These are phyloP conservation scores for Vaccinium vitisidaea DNA, from an alignment of 148 eudicot genomes.

Conservation along the genomic window DNA sequence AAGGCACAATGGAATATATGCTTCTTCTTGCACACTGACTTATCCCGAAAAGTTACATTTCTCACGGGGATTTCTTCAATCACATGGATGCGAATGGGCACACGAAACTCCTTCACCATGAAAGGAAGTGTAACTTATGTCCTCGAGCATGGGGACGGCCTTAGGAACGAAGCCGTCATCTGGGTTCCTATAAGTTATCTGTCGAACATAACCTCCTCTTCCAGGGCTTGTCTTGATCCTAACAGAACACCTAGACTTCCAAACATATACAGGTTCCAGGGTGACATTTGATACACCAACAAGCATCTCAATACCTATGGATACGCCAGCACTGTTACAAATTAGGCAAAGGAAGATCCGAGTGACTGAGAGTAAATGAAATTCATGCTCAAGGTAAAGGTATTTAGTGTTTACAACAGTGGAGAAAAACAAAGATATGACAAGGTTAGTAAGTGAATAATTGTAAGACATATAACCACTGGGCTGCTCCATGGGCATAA, in stretches of 20 bases:
- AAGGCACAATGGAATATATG: constrained; percentile 83
- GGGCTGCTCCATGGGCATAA: too few relatives aligned
- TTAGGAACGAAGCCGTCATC: too few relatives aligned
- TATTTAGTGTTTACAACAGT: not conserved
- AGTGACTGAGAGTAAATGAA: not conserved
- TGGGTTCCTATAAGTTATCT: constrained; percentile 55
- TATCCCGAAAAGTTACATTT: constrained; percentile 64
- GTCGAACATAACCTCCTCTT: constrained; percentile 78
- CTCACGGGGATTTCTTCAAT: constrained; percentile 67
- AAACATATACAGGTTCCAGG: constrained; percentile 58
- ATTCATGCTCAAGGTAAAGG: not conserved
- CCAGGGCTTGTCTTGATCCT: constrained; percentile 91
- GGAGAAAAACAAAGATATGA: not conserved
- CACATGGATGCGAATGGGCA: constrained; percentile 92
- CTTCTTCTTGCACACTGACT: constrained; percentile 87
- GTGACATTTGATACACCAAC: constrained; percentile 93
- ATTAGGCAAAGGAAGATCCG: constrained; percentile 17
- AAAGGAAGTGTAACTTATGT: constrained; percentile 25
- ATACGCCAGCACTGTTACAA: constrained; percentile 77
- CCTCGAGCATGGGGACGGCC: too few relatives aligned
- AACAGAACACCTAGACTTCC: constrained; percentile 82
- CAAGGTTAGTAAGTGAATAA: not conserved
- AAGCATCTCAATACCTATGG: constrained; percentile 97
- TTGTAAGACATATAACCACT: too few relatives aligned
- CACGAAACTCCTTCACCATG: constrained; percentile 84